Evolutionary conservation across 2,329 filamentous ascomycete genomes (phyloP), one percentile per base, ranked within the genome.

Genomic region (Emmonsiellopsis sp.): DNA sequence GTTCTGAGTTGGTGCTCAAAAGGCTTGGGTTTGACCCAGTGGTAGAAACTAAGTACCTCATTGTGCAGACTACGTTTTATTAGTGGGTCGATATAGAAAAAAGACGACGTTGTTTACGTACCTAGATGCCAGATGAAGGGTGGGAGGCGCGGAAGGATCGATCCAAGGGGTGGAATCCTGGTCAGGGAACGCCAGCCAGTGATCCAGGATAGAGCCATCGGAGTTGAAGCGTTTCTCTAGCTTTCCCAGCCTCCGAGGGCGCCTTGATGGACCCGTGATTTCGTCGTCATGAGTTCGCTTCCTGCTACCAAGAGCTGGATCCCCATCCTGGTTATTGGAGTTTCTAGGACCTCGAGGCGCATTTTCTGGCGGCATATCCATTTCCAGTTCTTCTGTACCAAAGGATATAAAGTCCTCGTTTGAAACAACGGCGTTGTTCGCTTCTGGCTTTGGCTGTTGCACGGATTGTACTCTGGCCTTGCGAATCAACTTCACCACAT

Each of bases 391-490:
- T 46, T 79, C 80, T 44, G 87, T 77, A 59, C 84, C 86, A 55
- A 92, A 87, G 0, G 92, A 94, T 53, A 98, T 95, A 65, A 96
- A 97, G 60, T 98, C 92, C 54, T 87, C 85, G 20, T 78, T 78
- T 9, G 70, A 67, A 0, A 79, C 76, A 46, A 84, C 79, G 1
- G 79, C 75, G 20, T 82, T 77, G 1, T 78, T 72, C 9, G 76
- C 72, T 0, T 76, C 69, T 32, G 79, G 75, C 31, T 51, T 58
- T 2, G 75, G 71, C 38, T 84, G 81, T 35, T 58, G 5, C 76
- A 71, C 7, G n/a, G 35, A 49, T 35, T 85, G 81, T 37, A 90
- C 76, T 47, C 91, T 87, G 2, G 91, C 89, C 66, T 95, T 96
- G 61, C 91, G 85, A 61, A 97, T 96, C 56, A 95, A 71, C 63